Evolutionary conservation across 352 stramenopile species (phyloP).

Genomic region (Globisporangium apiculatum): DNA sequence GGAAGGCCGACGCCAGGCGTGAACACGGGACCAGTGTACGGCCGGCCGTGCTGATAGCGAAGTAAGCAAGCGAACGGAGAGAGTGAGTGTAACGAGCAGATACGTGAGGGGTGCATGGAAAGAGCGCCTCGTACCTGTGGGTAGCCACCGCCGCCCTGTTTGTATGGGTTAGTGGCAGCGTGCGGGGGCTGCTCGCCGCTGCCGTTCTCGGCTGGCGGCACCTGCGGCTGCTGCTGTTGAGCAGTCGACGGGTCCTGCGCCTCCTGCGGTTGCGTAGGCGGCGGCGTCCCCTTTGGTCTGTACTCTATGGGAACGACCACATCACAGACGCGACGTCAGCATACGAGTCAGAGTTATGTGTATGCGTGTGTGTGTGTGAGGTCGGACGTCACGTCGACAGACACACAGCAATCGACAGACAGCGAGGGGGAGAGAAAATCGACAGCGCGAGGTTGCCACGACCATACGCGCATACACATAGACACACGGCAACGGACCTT

Average conservation of each 20-base stretch:
- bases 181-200: not conserved
- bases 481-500: constrained; percentile 16
- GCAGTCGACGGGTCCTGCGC: constrained; percentile 5
- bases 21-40: constrained; percentile 45
- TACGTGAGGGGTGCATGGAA: not conserved
- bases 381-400: too few relatives aligned
- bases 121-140: constrained; percentile 3
- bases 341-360: not conserved
- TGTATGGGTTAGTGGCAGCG: constrained; percentile 9
- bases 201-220: constrained; percentile 6
- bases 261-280: constrained; percentile 9
- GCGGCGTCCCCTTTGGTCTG: constrained; percentile 10
- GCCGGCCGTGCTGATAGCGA: constrained; percentile 18
- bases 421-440: too few relatives aligned
- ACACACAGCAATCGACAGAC: too few relatives aligned
- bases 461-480: too few relatives aligned
- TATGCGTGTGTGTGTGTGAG: not conserved
- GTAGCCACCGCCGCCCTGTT: constrained; percentile 10
- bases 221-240: constrained; percentile 5
- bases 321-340: not conserved
- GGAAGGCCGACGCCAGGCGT: constrained; percentile 14
- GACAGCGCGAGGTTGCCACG: too few relatives aligned
- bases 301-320: constrained; percentile 9
- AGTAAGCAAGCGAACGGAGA: constrained; percentile 1
- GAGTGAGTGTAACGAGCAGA: not conserved